Conservation (phyloP, 1,139 yeast species). For the Kluyveromyces sp. region DNA sequence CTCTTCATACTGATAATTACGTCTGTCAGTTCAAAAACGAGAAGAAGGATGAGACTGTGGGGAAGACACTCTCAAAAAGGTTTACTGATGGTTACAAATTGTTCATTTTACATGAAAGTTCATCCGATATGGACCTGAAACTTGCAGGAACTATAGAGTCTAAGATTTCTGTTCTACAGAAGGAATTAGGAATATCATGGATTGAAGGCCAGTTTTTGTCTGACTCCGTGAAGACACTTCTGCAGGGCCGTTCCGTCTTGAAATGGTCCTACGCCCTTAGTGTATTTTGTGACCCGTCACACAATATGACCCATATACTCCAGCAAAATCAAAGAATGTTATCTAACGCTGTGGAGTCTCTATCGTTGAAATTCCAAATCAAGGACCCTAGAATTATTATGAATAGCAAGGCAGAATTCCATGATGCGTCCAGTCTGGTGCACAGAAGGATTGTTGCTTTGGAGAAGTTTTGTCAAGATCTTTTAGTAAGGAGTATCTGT, state of each 20-base stretch:
- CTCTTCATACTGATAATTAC: conserved; percentile 54
- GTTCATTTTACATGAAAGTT: conserved; percentile 69
- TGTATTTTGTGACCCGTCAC: conserved; percentile 48
- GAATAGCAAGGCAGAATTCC: conserved; percentile 43
- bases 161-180: conserved; percentile 60
- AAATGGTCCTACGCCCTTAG: conserved; percentile 92
- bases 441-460: conserved; percentile 43
- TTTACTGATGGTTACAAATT: conserved; percentile 74
- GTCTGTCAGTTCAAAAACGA: conserved; percentile 43
- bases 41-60: conserved; percentile 38
- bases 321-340: conserved; percentile 71
- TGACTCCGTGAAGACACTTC: conserved; percentile 59
- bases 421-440: conserved; percentile 43
- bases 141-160: conserved; percentile 57
- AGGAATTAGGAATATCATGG: conserved; percentile 66
- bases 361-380: conserved; percentile 67
- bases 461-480: conserved; percentile 44
- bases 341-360: conserved; percentile 67
- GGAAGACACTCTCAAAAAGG: conserved; percentile 46
- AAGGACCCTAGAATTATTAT: conserved; percentile 46
- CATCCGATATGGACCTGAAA: conserved; percentile 65
- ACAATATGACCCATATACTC: conserved; percentile 49
- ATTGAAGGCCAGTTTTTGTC: conserved; percentile 80
- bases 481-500: conserved; percentile 34
- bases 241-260: conserved; percentile 66